These are phyloP conservation scores for Myxozyma nipponensis DNA, from an alignment of 805 yeast species.

Conservation along the genomic window DNA sequence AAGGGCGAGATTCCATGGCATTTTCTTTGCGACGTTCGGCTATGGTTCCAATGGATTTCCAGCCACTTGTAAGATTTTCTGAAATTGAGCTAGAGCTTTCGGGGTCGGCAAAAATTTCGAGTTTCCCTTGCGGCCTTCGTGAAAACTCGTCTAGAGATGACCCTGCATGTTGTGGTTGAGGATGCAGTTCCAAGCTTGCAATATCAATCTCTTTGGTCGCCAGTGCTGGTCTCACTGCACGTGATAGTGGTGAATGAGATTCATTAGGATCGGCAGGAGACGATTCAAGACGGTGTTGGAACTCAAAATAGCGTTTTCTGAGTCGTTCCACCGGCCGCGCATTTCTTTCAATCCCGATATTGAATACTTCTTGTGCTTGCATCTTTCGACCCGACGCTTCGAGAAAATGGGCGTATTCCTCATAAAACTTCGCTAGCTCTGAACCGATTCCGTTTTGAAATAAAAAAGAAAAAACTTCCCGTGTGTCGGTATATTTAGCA, in stretches of 20 bases:
- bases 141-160: slow-evolving; percentile 2
- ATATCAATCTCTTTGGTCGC: slow-evolving; percentile 37
- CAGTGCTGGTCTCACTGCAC: slow-evolving; percentile 37
- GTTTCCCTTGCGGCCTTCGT: slow-evolving; percentile 30
- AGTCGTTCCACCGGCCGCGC: slow-evolving; percentile 66
- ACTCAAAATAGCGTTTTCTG: slow-evolving; percentile 43
- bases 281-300: slow-evolving; percentile 41
- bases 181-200: slow-evolving; percentile 3
- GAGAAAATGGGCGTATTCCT: slow-evolving; percentile 64
- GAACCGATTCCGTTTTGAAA: slow-evolving; percentile 68
- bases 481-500: slow-evolving; percentile 59
- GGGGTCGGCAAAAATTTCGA: slow-evolving; percentile 45
- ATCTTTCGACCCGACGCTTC: slow-evolving; percentile 47
- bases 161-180: slow-evolving; percentile 3
- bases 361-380: slow-evolving; percentile 60
- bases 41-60: slow-evolving; percentile 51
- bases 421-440: slow-evolving; percentile 67
- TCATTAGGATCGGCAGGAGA: slow-evolving; percentile 32
- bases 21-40: slow-evolving; percentile 62
- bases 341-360: slow-evolving; percentile 51
- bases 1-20: slow-evolving; percentile 48
- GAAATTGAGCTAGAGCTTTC: slow-evolving; percentile 20
- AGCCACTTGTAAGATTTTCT: slow-evolving; percentile 28
- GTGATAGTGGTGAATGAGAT: slow-evolving; percentile 40
- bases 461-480: slow-evolving; percentile 67